Percentiles rank a stretch among this genome's conserved stretches.
These are phyloP conservation scores for Metschnikowia lochheadii DNA, from an alignment of 805 yeast species.

Conservation along the genomic window DNA sequence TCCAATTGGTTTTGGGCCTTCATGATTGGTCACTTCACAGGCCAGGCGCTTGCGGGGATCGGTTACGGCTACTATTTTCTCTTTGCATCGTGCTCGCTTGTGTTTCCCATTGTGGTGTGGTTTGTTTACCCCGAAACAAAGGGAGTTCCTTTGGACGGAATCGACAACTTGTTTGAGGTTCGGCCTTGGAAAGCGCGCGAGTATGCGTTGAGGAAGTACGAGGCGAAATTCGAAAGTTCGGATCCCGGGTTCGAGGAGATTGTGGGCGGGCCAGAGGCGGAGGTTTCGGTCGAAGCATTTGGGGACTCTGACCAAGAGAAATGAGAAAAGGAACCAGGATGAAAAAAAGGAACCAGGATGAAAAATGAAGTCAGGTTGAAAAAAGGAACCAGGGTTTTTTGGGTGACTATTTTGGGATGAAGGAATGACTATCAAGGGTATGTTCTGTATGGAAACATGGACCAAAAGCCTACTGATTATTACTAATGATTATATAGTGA, in stretches of 20 bases:
- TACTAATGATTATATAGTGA: no score
- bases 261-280: conserved; percentile 2
- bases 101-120: conserved; percentile 27
- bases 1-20: conserved; percentile 51
- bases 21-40: conserved; percentile 44
- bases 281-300: neutral
- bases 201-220: conserved; percentile 23
- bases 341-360: no score
- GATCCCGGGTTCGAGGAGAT: neutral
- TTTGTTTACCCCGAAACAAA: conserved; percentile 38
- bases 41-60: conserved; percentile 41
- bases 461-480: no score
- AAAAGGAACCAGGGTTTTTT: no score
- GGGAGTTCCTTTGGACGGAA: conserved; percentile 32
- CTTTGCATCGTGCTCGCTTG: conserved; percentile 29
- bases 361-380: no score
- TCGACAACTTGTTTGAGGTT: conserved; percentile 31
- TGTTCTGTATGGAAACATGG: no score
- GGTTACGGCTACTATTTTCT: conserved; percentile 44
- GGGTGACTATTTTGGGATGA: no score
- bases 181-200: conserved; percentile 32
- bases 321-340: no score
- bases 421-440: no score
- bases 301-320: neutral
- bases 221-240: conserved; percentile 14